Percentiles rank a stretch among this genome's conserved stretches.
phyloP scores from a whole-genome alignment of 2,329 filamentous ascomycete genomes.

The Sporothrix inflata region DNA sequence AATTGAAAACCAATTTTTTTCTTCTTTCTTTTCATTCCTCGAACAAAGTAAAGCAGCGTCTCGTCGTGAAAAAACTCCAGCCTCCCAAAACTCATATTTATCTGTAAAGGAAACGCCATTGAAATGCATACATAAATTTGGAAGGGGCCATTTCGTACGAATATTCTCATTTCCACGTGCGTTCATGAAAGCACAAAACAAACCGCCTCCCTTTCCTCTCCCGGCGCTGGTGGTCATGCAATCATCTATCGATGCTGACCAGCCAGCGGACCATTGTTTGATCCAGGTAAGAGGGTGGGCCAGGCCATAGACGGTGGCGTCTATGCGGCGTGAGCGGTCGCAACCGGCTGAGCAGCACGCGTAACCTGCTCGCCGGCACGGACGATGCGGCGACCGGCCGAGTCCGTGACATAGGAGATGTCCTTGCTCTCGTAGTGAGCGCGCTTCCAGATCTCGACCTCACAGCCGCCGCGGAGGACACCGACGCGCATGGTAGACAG shows the following conservation, averaged over 20 bases:
- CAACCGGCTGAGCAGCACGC: slow-evolving; percentile 76
- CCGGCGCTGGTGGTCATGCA: neutral
- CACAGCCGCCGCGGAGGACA: slow-evolving; percentile 82
- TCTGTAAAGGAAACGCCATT: slow-evolving; percentile 18
- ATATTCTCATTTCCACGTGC: slow-evolving; percentile 9
- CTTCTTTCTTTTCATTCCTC: slow-evolving; percentile 11
- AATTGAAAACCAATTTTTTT: slow-evolving; percentile 20
- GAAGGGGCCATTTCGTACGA: neutral
- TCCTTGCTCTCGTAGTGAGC: slow-evolving; percentile 84
- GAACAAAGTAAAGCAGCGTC: slow-evolving; percentile 21
- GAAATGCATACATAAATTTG: slow-evolving; percentile 27
- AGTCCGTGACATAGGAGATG: slow-evolving; percentile 77
- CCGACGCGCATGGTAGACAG: slow-evolving; percentile 86
- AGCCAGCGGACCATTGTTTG: neutral
- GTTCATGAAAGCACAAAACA: slow-evolving; percentile 16
- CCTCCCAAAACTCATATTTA: slow-evolving; percentile 16
- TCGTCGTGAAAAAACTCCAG: slow-evolving; percentile 28
- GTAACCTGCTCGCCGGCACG: slow-evolving; percentile 86
- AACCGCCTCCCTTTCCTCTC: slow-evolving; percentile 11
- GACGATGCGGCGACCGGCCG: slow-evolving; percentile 77
- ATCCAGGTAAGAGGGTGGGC: neutral
- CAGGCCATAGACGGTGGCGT: neutral
- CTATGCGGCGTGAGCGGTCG: slow-evolving; percentile 82
- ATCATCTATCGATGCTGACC: neutral
- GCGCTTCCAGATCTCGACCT: slow-evolving; percentile 93